Percentiles rank a stretch among this genome's conserved stretches.
These are phyloP conservation scores for Vachellia collinsii DNA, from an alignment of 306 rosid genomes.

Conservation along the genomic window DNA sequence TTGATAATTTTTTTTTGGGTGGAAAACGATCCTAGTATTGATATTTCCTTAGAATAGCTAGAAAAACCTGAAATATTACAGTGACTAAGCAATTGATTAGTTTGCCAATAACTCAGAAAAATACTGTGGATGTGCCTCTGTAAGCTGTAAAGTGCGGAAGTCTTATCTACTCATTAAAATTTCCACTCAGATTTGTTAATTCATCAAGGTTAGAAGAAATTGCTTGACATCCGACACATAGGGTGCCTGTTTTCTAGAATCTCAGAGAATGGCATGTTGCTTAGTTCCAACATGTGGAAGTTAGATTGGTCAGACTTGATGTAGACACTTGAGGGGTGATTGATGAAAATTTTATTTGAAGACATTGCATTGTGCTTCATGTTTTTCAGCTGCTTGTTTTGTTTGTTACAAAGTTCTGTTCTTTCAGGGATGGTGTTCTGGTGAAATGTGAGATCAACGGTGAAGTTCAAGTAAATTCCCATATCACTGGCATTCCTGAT, in stretches of 20 bases:
- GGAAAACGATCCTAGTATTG: neutral
- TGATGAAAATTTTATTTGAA: conserved; percentile 5
- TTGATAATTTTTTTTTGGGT: conserved; percentile 9
- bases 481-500: conserved; percentile 89
- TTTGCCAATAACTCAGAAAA: neutral
- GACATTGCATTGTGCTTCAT: conserved; percentile 14
- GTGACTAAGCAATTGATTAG: conserved; percentile 14
- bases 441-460: conserved; percentile 92
- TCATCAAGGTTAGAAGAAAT: conserved; percentile 4
- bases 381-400: conserved; percentile 24
- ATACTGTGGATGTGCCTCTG: neutral
- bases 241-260: neutral
- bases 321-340: neutral
- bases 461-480: conserved; percentile 93
- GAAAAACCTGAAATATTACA: conserved; percentile 20
- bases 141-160: conserved; percentile 7
- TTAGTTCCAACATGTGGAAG: conserved; percentile 28
- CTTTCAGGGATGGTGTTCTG: conserved; percentile 79
- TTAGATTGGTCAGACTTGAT: conserved; percentile 17
- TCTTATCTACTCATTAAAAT: neutral
- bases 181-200: conserved; percentile 15
- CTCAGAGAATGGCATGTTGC: conserved; percentile 13
- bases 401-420: conserved; percentile 13
- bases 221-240: neutral
- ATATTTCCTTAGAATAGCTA: neutral